A percentile compares a stretch with the other conserved stretches of the same genome.
Evolutionary conservation across 768 basidiomycete genomes (phyloP).

Genomic region (Russula emetica): DNA sequence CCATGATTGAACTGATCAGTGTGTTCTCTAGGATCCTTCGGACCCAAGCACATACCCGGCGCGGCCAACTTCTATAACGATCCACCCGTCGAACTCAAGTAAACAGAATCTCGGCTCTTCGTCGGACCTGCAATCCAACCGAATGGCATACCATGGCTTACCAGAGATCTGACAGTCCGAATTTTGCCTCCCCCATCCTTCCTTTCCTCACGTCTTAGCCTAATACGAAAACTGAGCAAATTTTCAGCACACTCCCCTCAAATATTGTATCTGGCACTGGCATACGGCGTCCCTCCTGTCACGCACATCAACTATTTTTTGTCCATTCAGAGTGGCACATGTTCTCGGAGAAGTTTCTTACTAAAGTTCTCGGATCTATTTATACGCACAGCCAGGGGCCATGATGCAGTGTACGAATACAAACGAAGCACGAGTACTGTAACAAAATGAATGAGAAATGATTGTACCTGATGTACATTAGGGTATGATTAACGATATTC

Average conservation of each 20-base stretch:
- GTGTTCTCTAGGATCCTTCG: slow-evolving; percentile 23
- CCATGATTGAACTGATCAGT: background rate
- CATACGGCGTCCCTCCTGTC: too few species aligned
- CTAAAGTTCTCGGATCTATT: too few species aligned
- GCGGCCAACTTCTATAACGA: slow-evolving; percentile 12
- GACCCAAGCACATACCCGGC: slow-evolving; percentile 27
- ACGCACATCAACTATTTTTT: too few species aligned
- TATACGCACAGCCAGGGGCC: too few species aligned
- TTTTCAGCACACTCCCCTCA: background rate
- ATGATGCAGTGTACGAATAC: too few species aligned
- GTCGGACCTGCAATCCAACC: slow-evolving; percentile 10
- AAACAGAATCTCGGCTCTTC: slow-evolving; percentile 1
- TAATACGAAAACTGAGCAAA: background rate
- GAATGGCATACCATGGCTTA: slow-evolving; percentile 17
- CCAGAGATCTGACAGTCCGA: slow-evolving; percentile 22
- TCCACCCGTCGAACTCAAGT: slow-evolving; percentile 10
- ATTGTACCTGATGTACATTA: background rate
- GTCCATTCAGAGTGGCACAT: too few species aligned
- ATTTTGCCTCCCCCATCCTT: background rate
- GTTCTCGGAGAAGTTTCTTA: too few species aligned
- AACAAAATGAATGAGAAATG: background rate
- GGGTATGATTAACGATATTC: background rate
- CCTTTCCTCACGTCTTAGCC: too few species aligned
- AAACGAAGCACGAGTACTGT: background rate
- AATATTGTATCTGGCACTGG: too few species aligned